Conservation (phyloP, 139 green algal genomes). For the Chlorokybus atmophyticus region DNA sequence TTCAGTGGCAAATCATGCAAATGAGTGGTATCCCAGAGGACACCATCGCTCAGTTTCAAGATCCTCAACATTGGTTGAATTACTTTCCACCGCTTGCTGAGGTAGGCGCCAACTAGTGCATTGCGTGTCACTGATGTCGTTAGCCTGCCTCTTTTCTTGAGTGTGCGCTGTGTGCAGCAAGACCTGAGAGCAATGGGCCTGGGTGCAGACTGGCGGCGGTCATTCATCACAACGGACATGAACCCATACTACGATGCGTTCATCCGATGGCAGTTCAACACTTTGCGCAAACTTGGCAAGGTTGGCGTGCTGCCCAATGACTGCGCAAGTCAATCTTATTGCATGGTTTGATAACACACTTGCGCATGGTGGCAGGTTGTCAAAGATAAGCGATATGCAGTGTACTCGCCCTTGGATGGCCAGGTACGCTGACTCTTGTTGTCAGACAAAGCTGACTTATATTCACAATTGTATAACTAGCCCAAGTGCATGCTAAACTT, state of each 20-base stretch:
- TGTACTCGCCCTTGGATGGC: slow-evolving; percentile 88
- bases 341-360: too few species aligned
- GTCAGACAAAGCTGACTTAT: background rate
- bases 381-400: slow-evolving; percentile 81
- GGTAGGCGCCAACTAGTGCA: slow-evolving; percentile 14
- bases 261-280: slow-evolving; percentile 88
- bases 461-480: background rate
- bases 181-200: slow-evolving; percentile 88
- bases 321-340: too few species aligned
- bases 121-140: background rate
- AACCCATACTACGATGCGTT: slow-evolving; percentile 99
- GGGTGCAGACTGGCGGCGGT: slow-evolving; percentile 90
- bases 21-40: slow-evolving; percentile 67
- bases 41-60: slow-evolving; percentile 71
- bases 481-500: background rate
- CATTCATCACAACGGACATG: slow-evolving; percentile 95
- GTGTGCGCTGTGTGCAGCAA: slow-evolving; percentile 15
- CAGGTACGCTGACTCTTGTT: too few species aligned
- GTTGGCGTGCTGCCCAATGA: slow-evolving; percentile 32
- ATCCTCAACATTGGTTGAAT: slow-evolving; percentile 76
- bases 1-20: slow-evolving; percentile 88
- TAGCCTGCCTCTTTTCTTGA: background rate
- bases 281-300: slow-evolving; percentile 60
- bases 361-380: too few species aligned
- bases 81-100: slow-evolving; percentile 83